Percentiles rank a stretch among this genome's conserved stretches.
These are phyloP conservation scores for Dalbergia cultrata DNA, from an alignment of 306 rosid species.

Conservation along the genomic window DNA sequence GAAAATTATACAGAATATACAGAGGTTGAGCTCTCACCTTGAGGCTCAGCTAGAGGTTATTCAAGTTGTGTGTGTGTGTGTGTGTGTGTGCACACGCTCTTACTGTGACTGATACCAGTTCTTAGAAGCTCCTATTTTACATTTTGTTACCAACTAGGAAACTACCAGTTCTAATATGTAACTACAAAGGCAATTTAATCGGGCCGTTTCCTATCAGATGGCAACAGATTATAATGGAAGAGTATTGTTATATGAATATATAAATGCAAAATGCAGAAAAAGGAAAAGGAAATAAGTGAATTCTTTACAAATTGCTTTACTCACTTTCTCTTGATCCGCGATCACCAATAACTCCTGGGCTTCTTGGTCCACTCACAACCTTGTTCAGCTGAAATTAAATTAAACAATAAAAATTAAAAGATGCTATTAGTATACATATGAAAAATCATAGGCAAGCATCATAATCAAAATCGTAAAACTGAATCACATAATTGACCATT, in stretches of 20 bases:
- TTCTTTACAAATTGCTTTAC: slow-evolving; percentile 48
- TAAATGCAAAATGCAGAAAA: neutral
- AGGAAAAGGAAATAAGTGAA: slow-evolving; percentile 1
- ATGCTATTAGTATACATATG: slow-evolving; percentile 31
- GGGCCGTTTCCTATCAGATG: neutral
- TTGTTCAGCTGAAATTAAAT: slow-evolving; percentile 80
- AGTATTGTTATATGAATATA: slow-evolving; percentile 23
- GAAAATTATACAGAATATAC: too few species aligned
- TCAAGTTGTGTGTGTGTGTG: too few species aligned
- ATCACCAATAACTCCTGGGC: slow-evolving; percentile 92
- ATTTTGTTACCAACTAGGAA: neutral
- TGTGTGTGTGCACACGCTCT: too few species aligned
- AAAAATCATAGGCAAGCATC: slow-evolving; percentile 14
- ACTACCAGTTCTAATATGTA: neutral
- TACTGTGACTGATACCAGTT: too few species aligned
- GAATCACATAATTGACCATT: slow-evolving; percentile 26
- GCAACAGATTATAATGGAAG: slow-evolving; percentile 32
- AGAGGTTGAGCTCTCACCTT: too few species aligned
- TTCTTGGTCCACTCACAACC: slow-evolving; percentile 91
- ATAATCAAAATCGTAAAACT: slow-evolving; percentile 32
- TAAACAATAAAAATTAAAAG: slow-evolving; percentile 3
- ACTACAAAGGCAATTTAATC: neutral
- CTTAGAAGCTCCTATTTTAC: neutral
- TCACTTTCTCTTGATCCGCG: slow-evolving; percentile 98
- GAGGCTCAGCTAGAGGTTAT: too few species aligned